Evolutionary conservation across 768 basidiomycete species (phyloP).

Genomic region (Tulasnella calospora): DNA sequence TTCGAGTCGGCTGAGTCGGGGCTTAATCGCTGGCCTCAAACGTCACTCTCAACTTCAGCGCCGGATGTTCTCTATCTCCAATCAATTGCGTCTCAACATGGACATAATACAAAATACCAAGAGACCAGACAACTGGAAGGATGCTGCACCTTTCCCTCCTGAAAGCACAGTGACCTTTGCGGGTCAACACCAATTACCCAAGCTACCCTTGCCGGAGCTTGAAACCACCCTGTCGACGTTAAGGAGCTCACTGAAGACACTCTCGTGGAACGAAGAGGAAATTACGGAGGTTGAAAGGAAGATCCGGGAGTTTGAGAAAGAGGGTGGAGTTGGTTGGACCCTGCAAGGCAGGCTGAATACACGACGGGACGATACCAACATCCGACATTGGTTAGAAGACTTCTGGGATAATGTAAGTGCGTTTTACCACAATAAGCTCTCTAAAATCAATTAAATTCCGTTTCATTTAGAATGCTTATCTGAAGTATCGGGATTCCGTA

Average conservation of each 20-base stretch:
- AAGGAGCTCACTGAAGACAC: conserved; percentile 64
- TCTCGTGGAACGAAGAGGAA: conserved; percentile 62
- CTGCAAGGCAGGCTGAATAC: conserved; percentile 63
- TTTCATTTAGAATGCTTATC: conserved; percentile 49
- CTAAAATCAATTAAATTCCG: background rate
- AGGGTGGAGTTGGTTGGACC: conserved; percentile 36
- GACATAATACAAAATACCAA: conserved; percentile 15
- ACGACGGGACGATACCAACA: conserved; percentile 48
- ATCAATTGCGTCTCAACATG: conserved; percentile 1
- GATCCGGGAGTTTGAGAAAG: conserved; percentile 62
- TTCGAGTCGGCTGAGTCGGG: background rate
- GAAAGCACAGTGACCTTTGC: conserved; percentile 57
- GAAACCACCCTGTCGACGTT: conserved; percentile 60
- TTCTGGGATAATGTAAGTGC: conserved; percentile 78
- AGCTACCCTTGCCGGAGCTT: conserved; percentile 72
- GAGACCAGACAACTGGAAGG: conserved; percentile 56
- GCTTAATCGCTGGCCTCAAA: background rate
- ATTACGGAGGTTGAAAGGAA: conserved; percentile 50
- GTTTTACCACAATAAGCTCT: background rate
- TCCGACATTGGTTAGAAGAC: conserved; percentile 78
- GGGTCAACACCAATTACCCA: conserved; percentile 57
- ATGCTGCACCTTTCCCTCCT: conserved; percentile 55
- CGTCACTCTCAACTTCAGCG: background rate
- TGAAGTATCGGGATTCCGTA: conserved; percentile 81
- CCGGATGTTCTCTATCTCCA: background rate